Base-by-base conservation (phyloP, 139 green algal genomes). In the Micractinium conductrix region DNA sequence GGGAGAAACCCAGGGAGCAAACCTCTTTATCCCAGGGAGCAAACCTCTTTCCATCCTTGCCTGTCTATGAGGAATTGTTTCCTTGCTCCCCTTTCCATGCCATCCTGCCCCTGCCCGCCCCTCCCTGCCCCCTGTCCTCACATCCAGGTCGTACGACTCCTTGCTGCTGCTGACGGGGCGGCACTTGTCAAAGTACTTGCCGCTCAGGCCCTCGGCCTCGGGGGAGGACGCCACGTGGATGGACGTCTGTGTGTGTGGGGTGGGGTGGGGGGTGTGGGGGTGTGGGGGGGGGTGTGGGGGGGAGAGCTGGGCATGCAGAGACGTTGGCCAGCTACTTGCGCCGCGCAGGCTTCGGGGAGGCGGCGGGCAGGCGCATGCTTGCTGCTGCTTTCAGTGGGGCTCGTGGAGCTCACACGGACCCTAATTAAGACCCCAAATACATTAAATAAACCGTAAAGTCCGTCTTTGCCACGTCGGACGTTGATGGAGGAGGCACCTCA, bases 161-260 rank as follows among this genome's bases (percentile, higher is more conserved):
- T 72, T 72, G 65, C 10, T 72, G 65, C 84, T 85, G 58, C 53
- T 78, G 22, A 83, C 28, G 44, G 82, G 80, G 63, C 90, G 91
- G 88, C 87, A 94, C 85, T 93, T 83, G 42, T 79, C 65, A 53
- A 71, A 97, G 89, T 98, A 98, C 86, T 96, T 95, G 45, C 86
- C 87, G 43, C 83, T 93, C 35, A 96, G 86, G 28, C 90, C 91
- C 76, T 90, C 88, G 6, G 96, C 89, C 26, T 93, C 86, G 0
- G 91, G 86, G 2, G 81, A 92, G n/a, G 85, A 87, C 16, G 93
- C 92, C n/a, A 96, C 73, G 87, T 95, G 93, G 78, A 98, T 94
- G 79, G 84, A 93, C 33, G 95, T 98, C 65, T 87, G 62, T 42
- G 19, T 4, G 38, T 37, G 75, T 19, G 37, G 37, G 35, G 14